Evolutionary conservation across 164 flowering plant genomes (phyloP), one percentile per base, ranked within the genome.

Genomic region (Vitis labrusca): DNA sequence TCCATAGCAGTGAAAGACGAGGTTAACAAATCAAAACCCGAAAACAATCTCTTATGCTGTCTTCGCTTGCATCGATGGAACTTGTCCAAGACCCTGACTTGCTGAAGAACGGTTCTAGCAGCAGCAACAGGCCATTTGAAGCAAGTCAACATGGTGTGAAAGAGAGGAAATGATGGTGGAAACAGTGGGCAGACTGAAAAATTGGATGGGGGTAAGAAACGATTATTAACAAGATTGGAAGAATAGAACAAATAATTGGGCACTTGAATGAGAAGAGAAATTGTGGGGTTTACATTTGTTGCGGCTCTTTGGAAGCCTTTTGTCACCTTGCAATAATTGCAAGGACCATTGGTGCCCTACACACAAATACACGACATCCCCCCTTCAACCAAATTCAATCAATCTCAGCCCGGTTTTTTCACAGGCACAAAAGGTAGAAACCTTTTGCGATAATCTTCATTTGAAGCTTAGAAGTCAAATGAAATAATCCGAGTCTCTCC

Each of bases 1-100:
- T 85, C 85, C 84, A 81, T 84, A 65, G 86, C 65, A 0, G 82
- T 64, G 14, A 84, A 82, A 10, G 87, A 76, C 3, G 85, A 50
- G 12, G 78, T 61, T 32, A 78, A 47, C 71, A 68, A 65, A 60
- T 82, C 73, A 66, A 75, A 71, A 62, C 77, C 78, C 12, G 76
- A 70, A 47, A 75, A 69, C n/a, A 69, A 30, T 57, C 68, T 71
- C 64, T 67, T 79, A 55, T 68, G 44, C 52, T 71, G 73, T 51
- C 66, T 78, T 62, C 70, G 69, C 61, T 65, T 82, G 73, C 54
- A 11, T 64, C 63, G 58, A 49, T 66, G 75, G 57, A 49, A 16
- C 48, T 23, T 74, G 44, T 27, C 50, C 55, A 62, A 59, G 58
- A 59, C 60, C n/a, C 17, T 78, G 50, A 74, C 52, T 48, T 59